Percentiles rank a stretch among this genome's conserved stretches.
Evolutionary conservation across 2,329 filamentous ascomycete species (phyloP).

Genomic region (Hypoxylon sp.): DNA sequence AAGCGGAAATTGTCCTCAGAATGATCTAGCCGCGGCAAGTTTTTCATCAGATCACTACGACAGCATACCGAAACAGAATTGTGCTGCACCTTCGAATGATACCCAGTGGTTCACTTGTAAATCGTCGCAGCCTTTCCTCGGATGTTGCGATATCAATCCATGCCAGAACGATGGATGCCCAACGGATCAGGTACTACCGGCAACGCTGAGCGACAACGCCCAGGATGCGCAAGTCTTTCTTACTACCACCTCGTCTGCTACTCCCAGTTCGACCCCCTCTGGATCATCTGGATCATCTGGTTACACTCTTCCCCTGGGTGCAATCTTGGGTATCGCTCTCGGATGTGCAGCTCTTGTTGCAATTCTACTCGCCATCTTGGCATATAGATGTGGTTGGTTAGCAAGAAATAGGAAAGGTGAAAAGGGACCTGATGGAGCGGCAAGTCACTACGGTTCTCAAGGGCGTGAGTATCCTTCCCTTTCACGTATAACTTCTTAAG

Average conservation of each 20-base stretch:
- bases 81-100: slow-evolving; percentile 45
- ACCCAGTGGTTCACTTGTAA: slow-evolving; percentile 56
- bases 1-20: slow-evolving; percentile 53
- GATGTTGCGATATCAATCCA: slow-evolving; percentile 56
- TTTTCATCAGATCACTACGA: slow-evolving; percentile 55
- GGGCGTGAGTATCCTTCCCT: slow-evolving; percentile 23
- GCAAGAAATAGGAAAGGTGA: slow-evolving; percentile 35
- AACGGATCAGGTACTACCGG: slow-evolving; percentile 47
- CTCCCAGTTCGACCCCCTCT: slow-evolving; percentile 13
- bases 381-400: slow-evolving; percentile 47
- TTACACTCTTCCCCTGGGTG: slow-evolving; percentile 39
- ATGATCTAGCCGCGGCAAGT: slow-evolving; percentile 52
- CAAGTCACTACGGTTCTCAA: slow-evolving; percentile 21
- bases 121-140: slow-evolving; percentile 53
- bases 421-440: slow-evolving; percentile 20
- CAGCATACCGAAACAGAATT: slow-evolving; percentile 54
- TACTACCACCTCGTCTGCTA: slow-evolving; percentile 15
- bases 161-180: slow-evolving; percentile 54
- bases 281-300: slow-evolving; percentile 15
- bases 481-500: neutral
- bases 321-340: slow-evolving; percentile 45
- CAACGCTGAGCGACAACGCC: slow-evolving; percentile 43
- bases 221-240: slow-evolving; percentile 45
- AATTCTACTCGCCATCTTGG: slow-evolving; percentile 42
- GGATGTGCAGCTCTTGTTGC: slow-evolving; percentile 43